phyloP scores from a whole-genome alignment of 2,329 filamentous ascomycete genomes.

The Colletotrichum melonis region DNA sequence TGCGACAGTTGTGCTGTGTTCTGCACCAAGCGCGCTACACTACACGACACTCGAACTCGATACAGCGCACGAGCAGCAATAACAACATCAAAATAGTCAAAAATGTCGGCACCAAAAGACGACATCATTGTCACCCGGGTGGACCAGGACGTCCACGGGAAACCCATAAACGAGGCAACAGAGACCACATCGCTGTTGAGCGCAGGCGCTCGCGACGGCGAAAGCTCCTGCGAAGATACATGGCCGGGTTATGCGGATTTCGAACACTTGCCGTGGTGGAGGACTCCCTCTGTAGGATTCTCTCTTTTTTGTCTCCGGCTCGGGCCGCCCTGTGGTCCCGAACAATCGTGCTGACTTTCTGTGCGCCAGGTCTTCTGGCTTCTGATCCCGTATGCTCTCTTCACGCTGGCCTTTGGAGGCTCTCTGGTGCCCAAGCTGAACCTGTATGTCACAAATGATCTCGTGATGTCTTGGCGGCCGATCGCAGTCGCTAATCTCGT shows the following conservation, averaged over 20 bases:
- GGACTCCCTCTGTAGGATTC: constrained; percentile 67
- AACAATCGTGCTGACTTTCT: constrained; percentile 17
- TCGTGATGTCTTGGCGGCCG: neutral
- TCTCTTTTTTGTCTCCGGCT: neutral
- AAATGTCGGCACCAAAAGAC: constrained; percentile 28
- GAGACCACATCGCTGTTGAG: constrained; percentile 55
- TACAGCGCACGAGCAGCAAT: neutral
- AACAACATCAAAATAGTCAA: neutral
- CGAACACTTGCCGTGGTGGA: constrained; percentile 70
- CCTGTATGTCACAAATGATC: constrained; percentile 58
- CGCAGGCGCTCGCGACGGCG: constrained; percentile 38
- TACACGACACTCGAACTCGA: neutral
- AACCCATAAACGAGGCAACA: constrained; percentile 35
- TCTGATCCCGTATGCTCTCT: constrained; percentile 81
- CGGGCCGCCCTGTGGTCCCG: neutral
- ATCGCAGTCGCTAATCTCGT: constrained; percentile 21
- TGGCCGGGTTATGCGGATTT: constrained; percentile 70
- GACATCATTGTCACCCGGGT: constrained; percentile 31
- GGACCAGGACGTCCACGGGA: constrained; percentile 18
- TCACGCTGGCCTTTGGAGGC: constrained; percentile 88
- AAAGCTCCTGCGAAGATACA: constrained; percentile 40
- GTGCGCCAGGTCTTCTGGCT: constrained; percentile 81
- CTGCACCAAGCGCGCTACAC: neutral
- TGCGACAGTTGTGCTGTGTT: constrained; percentile 1
- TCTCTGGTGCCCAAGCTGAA: constrained; percentile 89